Base-by-base conservation (phyloP, 116 monocot species). In the Cymodocea nodosa region DNA sequence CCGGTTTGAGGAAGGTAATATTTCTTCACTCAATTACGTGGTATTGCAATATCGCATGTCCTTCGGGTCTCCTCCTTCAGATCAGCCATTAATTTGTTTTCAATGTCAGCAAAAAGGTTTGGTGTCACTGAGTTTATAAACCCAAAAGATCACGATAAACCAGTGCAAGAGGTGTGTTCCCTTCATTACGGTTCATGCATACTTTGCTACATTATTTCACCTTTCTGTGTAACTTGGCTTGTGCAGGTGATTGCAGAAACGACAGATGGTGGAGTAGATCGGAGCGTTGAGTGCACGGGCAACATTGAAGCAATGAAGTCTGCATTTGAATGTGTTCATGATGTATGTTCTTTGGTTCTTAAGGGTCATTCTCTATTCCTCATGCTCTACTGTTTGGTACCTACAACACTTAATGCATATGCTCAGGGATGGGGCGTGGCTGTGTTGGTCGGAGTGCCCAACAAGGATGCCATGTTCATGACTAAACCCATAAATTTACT, bases 381-480 rank as follows among this genome's bases (percentile, higher is more conserved):
- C n/a, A n/a, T n/a, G n/a, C n/a, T n/a, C n/a, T n/a, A n/a, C n/a
- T n/a, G n/a, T n/a, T n/a, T n/a, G n/a, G n/a, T n/a, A n/a, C n/a
- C n/a, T n/a, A n/a, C n/a, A n/a, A n/a, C n/a, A n/a, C n/a, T n/a
- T n/a, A n/a, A 0, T n/a, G 13, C 56, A 13, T 12, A 57, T 44
- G 2, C 50, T 17, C 61, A 84, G 80, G 84, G 84, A 37, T 84
- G 83, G 83, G 83, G 83, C 16, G 75, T 79, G 18, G 79, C 83
- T 52, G 83, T 83, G 10, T 48, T 83, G 22, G 83, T 83, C 0
- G 83, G 83, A 53, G 83, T 83, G 8, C 79, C 83, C 3, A 52
- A 66, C 70, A 76, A 73, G 62, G 81, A 76, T 39, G 77, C 69
- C 0, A 39, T 57, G 36, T 70, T 81, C 70, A 66, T 37, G 62